A percentile compares a stretch with the other conserved stretches of the same genome.
These are phyloP conservation scores for Bromus sterilis DNA, from an alignment of 176 grass and related monocot genomes.

Conservation along the genomic window DNA sequence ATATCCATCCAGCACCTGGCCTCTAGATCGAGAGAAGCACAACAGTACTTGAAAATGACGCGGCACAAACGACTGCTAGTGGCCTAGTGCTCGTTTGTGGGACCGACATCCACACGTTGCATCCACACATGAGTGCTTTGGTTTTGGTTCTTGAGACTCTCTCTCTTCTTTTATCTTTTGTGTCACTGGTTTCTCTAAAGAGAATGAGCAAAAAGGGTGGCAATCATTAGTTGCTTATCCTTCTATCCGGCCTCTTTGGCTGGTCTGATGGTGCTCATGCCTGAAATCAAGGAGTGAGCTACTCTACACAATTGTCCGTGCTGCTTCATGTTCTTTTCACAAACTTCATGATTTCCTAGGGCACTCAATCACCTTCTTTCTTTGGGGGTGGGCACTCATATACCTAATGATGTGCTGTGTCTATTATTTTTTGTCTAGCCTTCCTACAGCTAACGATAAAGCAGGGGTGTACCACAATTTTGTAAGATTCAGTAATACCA, in stretches of 20 bases:
- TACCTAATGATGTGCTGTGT: neutral
- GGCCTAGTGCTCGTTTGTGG: neutral
- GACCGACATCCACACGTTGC: neutral
- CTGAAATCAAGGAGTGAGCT: slow-evolving; percentile 2
- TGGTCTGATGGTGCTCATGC: slow-evolving; percentile 11
- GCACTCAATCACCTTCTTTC: no score
- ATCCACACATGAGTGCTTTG: neutral
- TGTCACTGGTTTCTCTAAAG: neutral
- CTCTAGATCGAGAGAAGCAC: neutral
- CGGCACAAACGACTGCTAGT: slow-evolving; percentile 10
- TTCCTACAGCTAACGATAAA: neutral
- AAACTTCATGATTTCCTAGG: neutral
- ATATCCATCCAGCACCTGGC: neutral
- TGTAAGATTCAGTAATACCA: no score
- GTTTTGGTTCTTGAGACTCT: neutral
- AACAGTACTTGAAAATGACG: slow-evolving; percentile 18
- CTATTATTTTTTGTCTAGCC: neutral
- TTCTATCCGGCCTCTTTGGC: neutral
- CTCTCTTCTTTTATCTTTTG: neutral
- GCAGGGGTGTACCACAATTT: neutral
- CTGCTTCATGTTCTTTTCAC: neutral
- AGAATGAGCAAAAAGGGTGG: slow-evolving; percentile 3
- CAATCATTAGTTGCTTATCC: slow-evolving; percentile 40
- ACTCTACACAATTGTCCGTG: neutral
- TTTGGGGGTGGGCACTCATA: no score